A percentile compares a stretch with the other conserved stretches of the same genome.
These are phyloP conservation scores for Halenospora varia DNA, from an alignment of 495 filamentous ascomycete species.

Conservation along the genomic window DNA sequence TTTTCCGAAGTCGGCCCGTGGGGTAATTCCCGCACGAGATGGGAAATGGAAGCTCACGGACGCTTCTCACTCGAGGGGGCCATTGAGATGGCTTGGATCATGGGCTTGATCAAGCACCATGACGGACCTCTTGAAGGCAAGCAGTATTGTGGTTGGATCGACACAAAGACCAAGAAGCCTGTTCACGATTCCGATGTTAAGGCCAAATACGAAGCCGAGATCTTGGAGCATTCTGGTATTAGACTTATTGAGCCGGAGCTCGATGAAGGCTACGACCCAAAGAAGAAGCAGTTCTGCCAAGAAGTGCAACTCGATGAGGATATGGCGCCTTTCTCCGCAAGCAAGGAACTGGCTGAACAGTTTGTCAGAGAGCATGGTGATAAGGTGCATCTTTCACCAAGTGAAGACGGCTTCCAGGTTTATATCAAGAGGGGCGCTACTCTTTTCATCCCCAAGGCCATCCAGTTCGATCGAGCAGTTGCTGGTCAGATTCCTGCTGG, in stretches of 20 bases:
- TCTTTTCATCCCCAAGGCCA: slow-evolving; percentile 87
- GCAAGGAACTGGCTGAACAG: slow-evolving; percentile 90
- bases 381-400: slow-evolving; percentile 91
- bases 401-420: slow-evolving; percentile 83
- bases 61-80: slow-evolving; percentile 98
- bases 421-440: slow-evolving; percentile 87
- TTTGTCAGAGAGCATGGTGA: slow-evolving; percentile 94
- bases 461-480: slow-evolving; percentile 88
- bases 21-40: slow-evolving; percentile 94
- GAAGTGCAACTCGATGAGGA: slow-evolving; percentile 95
- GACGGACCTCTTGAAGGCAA: slow-evolving; percentile 91
- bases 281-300: slow-evolving; percentile 93
- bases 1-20: slow-evolving; percentile 94
- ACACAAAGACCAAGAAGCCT: slow-evolving; percentile 84
- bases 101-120: slow-evolving; percentile 96
- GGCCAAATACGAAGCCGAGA: slow-evolving; percentile 86
- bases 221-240: slow-evolving; percentile 93
- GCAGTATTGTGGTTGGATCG: slow-evolving; percentile 93
- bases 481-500: slow-evolving; percentile 94
- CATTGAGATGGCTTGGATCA: slow-evolving; percentile 99
- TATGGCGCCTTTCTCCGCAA: slow-evolving; percentile 88
- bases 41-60: slow-evolving; percentile 97
- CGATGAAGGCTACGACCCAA: slow-evolving; percentile 92
- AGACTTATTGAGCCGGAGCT: slow-evolving; percentile 94
- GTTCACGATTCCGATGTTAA: slow-evolving; percentile 97